Conservation (phyloP, 768 basidiomycete species). For the Serendipita sp. region DNA sequence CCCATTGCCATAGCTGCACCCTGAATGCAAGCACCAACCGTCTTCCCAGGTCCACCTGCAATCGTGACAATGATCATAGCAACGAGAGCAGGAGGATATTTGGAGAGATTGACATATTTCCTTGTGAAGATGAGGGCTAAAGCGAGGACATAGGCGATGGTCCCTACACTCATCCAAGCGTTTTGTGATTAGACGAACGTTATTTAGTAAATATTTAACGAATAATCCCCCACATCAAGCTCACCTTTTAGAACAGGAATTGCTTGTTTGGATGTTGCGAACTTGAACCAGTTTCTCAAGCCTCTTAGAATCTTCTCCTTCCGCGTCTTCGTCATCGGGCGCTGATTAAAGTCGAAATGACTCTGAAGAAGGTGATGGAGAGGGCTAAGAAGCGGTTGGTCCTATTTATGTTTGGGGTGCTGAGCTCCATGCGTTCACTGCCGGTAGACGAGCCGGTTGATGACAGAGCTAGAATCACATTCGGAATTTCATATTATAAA, state of each 20-base stretch:
- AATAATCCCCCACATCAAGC: background rate
- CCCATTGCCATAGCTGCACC: slow-evolving; percentile 10
- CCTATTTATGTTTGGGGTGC: background rate
- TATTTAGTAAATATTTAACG: too few species aligned
- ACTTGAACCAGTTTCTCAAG: background rate
- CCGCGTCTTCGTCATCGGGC: background rate
- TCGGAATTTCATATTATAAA: too few species aligned
- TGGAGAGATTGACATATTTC: slow-evolving; percentile 13
- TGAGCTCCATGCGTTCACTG: background rate
- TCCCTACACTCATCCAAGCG: slow-evolving; percentile 8
- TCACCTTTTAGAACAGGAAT: background rate
- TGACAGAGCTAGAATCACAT: too few species aligned
- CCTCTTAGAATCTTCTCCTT: background rate
- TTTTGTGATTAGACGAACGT: background rate
- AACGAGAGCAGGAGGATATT: slow-evolving; percentile 13
- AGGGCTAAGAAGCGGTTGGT: background rate
- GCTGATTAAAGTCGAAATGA: too few species aligned
- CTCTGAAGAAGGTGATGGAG: background rate
- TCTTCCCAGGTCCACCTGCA: slow-evolving; percentile 15
- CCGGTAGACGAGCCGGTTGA: background rate
- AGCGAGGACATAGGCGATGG: slow-evolving; percentile 16
- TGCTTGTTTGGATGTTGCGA: background rate
- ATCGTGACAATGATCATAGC: slow-evolving; percentile 16
- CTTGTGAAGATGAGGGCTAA: slow-evolving; percentile 14
- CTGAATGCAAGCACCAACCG: slow-evolving; percentile 13